Evolutionary conservation across 768 basidiomycete genomes (phyloP), one percentile per base, ranked within the genome.

Genomic region (Rhizopogon salebrosus): DNA sequence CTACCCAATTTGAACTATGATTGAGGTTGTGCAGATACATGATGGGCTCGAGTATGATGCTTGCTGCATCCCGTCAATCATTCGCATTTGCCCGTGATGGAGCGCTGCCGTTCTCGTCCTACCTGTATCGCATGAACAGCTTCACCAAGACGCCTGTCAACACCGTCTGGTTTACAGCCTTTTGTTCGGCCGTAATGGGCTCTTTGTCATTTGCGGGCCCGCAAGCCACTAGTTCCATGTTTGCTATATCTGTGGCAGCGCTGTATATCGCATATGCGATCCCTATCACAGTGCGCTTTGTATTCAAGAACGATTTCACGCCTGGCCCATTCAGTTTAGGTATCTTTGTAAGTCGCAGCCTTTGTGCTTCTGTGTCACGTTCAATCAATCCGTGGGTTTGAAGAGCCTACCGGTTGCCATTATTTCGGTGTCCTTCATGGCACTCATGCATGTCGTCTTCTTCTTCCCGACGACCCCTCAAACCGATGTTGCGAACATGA

Each of bases 361-460:
- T 11, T 22, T 16, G 18, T 16, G 13, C 57, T 57, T 56, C 51
- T 54, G 20, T 34, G 57, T 6, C 56, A 59, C n/a, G 14, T 42
- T 35, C n/a, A 34, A 27, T n/a, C 18, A 3, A 11, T 13, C 22
- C 22, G 26, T 3, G 27, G 23, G n/a, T n/a, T 37, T 9, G 5
- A 52, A 84, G 82, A 84, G 85, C 55, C 62, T 71, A n/a, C 80
- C 83, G 0, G 67, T 85, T 20, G 80, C 78, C 0, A 49, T 75
- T 10, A 72, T 79, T 7, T 75, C 87, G 3, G 76, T 87, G 3
- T 53, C 68, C 0, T 89, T 80, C 70, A 89, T 90, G 89, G 27
- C 63, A 4, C 81, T 88, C 64, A 80, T 84, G 76, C 64, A 70
- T 43, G 56, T 84, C 43, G 77, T 86, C 1, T 80, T 85, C 64